Percentiles rank a stretch among this genome's conserved stretches.
Evolutionary conservation across 208 protist species (phyloP).

Genomic region (Balamuthia mandrillaris): DNA sequence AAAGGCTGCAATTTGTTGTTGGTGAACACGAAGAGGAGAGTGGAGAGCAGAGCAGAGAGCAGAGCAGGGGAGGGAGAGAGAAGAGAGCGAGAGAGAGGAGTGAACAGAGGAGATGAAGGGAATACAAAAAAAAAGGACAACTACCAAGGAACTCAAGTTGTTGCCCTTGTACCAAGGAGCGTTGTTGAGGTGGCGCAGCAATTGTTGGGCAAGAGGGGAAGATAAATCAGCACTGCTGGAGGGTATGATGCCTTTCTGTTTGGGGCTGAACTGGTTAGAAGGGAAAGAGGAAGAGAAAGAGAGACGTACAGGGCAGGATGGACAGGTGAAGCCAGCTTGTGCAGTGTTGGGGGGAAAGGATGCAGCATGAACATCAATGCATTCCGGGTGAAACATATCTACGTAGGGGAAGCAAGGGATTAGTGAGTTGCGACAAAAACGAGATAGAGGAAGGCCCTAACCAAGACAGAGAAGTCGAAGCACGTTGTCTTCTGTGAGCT

Average conservation of each 20-base stretch:
- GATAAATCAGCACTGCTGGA: neutral
- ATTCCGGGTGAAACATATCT: slow-evolving; percentile 45
- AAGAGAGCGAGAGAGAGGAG: neutral
- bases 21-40: neutral
- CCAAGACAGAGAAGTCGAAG: slow-evolving; percentile 34
- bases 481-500: slow-evolving; percentile 16
- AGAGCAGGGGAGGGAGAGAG: neutral
- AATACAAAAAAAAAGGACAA: no score
- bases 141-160: neutral
- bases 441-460: neutral
- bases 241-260: slow-evolving; percentile 21
- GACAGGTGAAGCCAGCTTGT: slow-evolving; percentile 35
- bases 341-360: slow-evolving; percentile 43
- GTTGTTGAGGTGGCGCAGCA: neutral
- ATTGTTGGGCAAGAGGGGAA: neutral
- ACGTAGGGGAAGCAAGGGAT: neutral
- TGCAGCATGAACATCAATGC: slow-evolving; percentile 38
- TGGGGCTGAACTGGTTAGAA: neutral
- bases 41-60: neutral
- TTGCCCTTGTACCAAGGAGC: neutral
- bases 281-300: neutral
- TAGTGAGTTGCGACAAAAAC: neutral
- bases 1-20: neutral
- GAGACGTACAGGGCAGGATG: slow-evolving; percentile 1
- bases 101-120: no score